Conservation (phyloP, 495 filamentous ascomycete genomes). For the Cercophora newfieldiana region DNA sequence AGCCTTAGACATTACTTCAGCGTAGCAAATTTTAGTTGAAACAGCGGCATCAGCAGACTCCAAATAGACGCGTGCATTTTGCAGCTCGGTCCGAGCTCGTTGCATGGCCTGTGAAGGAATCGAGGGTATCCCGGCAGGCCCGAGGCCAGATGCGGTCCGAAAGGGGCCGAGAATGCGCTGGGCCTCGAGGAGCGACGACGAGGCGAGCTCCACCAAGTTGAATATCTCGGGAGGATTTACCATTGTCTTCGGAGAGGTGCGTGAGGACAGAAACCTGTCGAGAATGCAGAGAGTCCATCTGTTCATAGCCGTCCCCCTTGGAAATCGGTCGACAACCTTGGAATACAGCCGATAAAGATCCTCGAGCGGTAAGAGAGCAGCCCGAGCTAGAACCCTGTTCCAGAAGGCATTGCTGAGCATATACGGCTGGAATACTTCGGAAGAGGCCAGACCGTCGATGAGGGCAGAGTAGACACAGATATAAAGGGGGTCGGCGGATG, state of each 20-base stretch:
- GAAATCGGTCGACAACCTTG: neutral
- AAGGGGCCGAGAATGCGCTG: neutral
- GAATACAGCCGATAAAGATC: slow-evolving; percentile 20
- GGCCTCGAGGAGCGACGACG: neutral
- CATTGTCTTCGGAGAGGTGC: too few species aligned
- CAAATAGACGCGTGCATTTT: neutral
- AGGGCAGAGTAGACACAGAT: slow-evolving; percentile 22
- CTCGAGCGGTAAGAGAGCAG: slow-evolving; percentile 18
- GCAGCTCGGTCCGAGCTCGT: neutral
- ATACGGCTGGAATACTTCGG: slow-evolving; percentile 18
- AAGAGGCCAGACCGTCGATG: slow-evolving; percentile 20
- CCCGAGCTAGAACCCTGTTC: slow-evolving; percentile 19
- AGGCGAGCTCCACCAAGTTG: neutral
- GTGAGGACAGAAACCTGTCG: too few species aligned
- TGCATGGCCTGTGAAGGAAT: neutral
- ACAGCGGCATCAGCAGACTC: neutral
- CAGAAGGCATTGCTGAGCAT: slow-evolving; percentile 20
- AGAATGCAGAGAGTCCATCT: neutral
- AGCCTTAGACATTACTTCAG: slow-evolving; percentile 11
- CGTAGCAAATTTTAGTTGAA: slow-evolving; percentile 4
- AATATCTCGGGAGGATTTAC: neutral
- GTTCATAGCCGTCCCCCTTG: neutral
- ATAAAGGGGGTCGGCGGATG: slow-evolving; percentile 3
- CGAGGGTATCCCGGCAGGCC: neutral
- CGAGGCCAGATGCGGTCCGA: neutral